Evolutionary conservation across 768 basidiomycete species (phyloP).

Genomic region (Tulasnella sp.): DNA sequence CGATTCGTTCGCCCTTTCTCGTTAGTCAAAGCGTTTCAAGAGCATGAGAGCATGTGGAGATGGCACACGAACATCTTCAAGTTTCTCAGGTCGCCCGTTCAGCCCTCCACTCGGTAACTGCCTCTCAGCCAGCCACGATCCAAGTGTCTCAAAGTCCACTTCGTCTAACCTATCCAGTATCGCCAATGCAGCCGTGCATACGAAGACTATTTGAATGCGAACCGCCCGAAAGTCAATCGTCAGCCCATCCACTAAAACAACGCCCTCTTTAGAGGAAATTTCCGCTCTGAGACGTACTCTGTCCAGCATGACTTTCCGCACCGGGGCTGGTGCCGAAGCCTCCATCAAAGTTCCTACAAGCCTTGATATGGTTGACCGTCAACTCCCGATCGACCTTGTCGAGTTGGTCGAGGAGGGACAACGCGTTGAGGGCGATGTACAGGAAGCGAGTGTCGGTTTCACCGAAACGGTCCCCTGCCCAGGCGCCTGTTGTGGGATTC

Average conservation of each 20-base stretch:
- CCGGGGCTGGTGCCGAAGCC: constrained; percentile 83
- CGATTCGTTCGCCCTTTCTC: background rate
- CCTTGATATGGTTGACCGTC: constrained; percentile 65
- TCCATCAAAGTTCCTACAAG: constrained; percentile 91
- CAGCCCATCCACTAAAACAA: background rate
- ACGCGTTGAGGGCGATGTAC: constrained; percentile 78
- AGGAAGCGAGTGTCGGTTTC: constrained; percentile 89
- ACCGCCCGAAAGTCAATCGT: background rate
- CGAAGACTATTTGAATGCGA: constrained; percentile 60
- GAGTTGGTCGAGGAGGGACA: constrained; percentile 76
- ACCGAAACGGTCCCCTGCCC: constrained; percentile 88
- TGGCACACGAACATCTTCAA: constrained; percentile 73
- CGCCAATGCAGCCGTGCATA: constrained; percentile 81
- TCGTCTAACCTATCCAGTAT: constrained; percentile 77
- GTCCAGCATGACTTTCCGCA: constrained; percentile 88
- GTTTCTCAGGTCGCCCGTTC: constrained; percentile 96
- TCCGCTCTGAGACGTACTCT: constrained; percentile 53
- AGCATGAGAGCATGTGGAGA: background rate
- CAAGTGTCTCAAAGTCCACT: constrained; percentile 73
- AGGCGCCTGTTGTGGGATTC: constrained; percentile 71
- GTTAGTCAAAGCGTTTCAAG: background rate
- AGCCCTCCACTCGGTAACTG: constrained; percentile 91
- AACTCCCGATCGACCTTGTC: constrained; percentile 61
- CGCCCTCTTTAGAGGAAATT: background rate
- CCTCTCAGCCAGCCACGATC: constrained; percentile 91